Evolutionary conservation across 345 rosid genomes (phyloP).

Genomic region (Moringa oleifera): DNA sequence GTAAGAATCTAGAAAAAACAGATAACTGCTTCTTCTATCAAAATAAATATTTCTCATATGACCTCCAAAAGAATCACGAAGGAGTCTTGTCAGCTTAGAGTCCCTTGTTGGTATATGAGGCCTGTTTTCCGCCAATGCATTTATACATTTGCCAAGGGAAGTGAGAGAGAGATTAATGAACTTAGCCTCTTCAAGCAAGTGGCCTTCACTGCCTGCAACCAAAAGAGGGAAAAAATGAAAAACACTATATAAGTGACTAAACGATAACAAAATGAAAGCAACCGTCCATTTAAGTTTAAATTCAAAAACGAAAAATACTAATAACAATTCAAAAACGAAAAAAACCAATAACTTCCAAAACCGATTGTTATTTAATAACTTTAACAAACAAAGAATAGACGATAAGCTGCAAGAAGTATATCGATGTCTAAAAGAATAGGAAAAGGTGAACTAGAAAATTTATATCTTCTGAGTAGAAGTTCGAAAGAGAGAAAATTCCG

Average conservation of each 20-base stretch:
- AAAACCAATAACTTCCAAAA: background rate
- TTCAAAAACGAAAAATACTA: background rate
- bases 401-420: background rate
- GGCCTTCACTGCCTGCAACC: constrained; percentile 77
- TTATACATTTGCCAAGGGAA: constrained; percentile 92
- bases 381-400: background rate
- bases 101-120: constrained; percentile 93
- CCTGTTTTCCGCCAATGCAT: constrained; percentile 93
- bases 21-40: background rate
- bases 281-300: constrained; percentile 3
- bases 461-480: too few species aligned
- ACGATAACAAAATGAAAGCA: background rate
- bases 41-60: constrained; percentile 8
- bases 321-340: too few species aligned
- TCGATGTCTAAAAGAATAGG: background rate
- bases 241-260: background rate
- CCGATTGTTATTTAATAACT: background rate
- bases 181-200: constrained; percentile 88
- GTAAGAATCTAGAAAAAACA: background rate
- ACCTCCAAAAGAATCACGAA: constrained; percentile 98
- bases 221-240: constrained; percentile 3
- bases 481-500: background rate
- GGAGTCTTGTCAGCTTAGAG: constrained; percentile 88
- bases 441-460: constrained; percentile 6
- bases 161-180: constrained; percentile 90